Percentiles rank a stretch among this genome's conserved stretches.
Conservation (phyloP, 345 rosid genomes). For the Boechera retrofracta region DNA sequence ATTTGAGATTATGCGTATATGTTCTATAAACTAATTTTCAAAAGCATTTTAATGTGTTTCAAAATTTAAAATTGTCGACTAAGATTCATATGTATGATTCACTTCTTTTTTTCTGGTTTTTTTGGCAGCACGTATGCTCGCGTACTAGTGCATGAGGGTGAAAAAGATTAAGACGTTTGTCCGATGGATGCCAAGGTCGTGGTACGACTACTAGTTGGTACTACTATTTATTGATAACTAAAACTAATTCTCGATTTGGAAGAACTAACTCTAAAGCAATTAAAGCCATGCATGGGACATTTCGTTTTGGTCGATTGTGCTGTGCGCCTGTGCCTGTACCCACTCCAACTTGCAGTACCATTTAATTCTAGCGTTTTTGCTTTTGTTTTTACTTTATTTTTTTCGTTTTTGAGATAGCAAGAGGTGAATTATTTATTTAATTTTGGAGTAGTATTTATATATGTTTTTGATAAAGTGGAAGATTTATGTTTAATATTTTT, state of each 20-base stretch:
- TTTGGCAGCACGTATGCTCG: neutral
- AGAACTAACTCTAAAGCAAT: slow-evolving; percentile 35
- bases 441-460: no score
- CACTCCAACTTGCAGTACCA: slow-evolving; percentile 28
- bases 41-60: neutral
- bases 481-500: neutral
- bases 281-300: slow-evolving; percentile 44
- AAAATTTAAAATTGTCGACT: neutral
- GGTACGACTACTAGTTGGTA: slow-evolving; percentile 35
- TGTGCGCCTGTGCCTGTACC: slow-evolving; percentile 24
- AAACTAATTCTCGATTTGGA: slow-evolving; percentile 44
- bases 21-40: neutral
- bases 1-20: neutral
- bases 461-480: neutral
- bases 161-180: neutral
- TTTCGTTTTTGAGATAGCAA: neutral
- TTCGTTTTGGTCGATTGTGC: slow-evolving; percentile 34
- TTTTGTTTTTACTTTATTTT: neutral
- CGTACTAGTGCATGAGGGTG: neutral
- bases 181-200: slow-evolving; percentile 15
- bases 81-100: neutral
- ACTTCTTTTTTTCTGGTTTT: neutral
- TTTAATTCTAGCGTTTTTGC: slow-evolving; percentile 11
- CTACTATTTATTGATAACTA: slow-evolving; percentile 30
- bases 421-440: neutral